Base-by-base conservation (phyloP, 2,329 filamentous ascomycete genomes). In the Stachybotrys elegans region DNA sequence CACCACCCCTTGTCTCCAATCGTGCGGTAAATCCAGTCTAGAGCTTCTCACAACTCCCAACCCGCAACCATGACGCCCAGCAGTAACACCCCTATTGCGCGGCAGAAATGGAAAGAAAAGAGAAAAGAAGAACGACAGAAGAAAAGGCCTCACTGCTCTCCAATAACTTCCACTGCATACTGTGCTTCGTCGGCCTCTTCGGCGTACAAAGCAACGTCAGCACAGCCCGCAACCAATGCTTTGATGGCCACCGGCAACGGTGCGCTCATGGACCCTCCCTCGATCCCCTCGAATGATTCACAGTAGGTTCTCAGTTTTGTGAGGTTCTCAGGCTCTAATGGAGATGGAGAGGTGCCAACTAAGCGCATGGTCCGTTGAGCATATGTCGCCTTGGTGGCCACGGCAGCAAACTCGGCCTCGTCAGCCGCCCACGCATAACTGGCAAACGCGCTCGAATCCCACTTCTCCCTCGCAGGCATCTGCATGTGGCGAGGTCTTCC, bases 361-460 rank as follows among this genome's bases (percentile, higher is more conserved):
- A 54, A 32, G n/a, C 48, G 47, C 29, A 59, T 50, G 0, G 57
- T 51, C 6, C 19, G 53, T 4, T 47, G 27, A 4, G 57, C 57
- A 32, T 51, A 59, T 5, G 40, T 48, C 4, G 57, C 56, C 14
- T 40, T 44, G 1, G 42, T 27, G 0, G 53, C 45, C 6, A 53
- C 45, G 17, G 46, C 49, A 2, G 56, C 56, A 45, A 54, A 59
- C 13, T 37, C 42, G 2, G 57, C 56, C 8, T 43, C 20, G 5
- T 53, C 53, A 14, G 57, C 55, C 2, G 54, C 53, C 55, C 49
- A 59, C 19, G 57, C 51, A 36, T 56, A 59, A 12, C 49, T n/a
- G 29, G 11, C 14, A 32, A 29, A 29, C 25, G 29, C n/a, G n/a
- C n/a, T n/a, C n/a, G n/a, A n/a, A n/a, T n/a, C n/a, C n/a, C n/a